Evolutionary conservation across 2,329 filamentous ascomycete species (phyloP).

Genomic region (Aspergillus pseudoglaucus): DNA sequence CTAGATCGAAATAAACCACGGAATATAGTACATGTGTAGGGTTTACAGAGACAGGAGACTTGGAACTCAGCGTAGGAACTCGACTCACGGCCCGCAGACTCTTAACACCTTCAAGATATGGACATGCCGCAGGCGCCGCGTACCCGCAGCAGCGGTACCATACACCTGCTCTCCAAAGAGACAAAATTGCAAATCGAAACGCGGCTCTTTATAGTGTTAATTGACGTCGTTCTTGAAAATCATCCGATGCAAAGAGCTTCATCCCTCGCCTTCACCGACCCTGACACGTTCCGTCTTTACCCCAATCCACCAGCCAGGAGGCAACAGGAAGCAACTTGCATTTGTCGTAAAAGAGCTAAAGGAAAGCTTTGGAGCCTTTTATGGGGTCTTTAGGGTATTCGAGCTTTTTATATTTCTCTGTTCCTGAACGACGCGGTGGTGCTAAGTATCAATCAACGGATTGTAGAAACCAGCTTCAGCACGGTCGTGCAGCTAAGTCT

Average conservation of each 20-base stretch:
- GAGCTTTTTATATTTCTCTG: neutral
- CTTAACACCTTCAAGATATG: neutral
- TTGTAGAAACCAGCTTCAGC: neutral
- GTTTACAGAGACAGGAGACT: no score
- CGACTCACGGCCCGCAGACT: neutral
- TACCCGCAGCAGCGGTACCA: neutral
- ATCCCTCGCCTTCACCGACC: neutral
- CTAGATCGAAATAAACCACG: no score
- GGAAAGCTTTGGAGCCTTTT: neutral
- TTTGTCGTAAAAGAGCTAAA: neutral
- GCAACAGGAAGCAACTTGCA: neutral
- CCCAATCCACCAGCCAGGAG: constrained; percentile 3
- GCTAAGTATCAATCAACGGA: neutral
- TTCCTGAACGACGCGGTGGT: neutral
- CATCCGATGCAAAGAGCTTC: neutral
- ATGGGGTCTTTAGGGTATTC: neutral
- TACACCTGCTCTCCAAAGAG: constrained; percentile 7
- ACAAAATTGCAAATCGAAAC: constrained; percentile 4
- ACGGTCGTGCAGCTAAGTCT: neutral
- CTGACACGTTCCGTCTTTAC: constrained; percentile 1
- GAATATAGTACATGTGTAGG: no score
- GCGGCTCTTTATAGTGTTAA: neutral
- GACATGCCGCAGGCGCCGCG: neutral
- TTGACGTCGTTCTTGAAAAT: neutral
- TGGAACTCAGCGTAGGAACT: no score